Base-by-base conservation (phyloP, 2,329 filamentous ascomycete genomes). In the Botrytis galanthina region DNA sequence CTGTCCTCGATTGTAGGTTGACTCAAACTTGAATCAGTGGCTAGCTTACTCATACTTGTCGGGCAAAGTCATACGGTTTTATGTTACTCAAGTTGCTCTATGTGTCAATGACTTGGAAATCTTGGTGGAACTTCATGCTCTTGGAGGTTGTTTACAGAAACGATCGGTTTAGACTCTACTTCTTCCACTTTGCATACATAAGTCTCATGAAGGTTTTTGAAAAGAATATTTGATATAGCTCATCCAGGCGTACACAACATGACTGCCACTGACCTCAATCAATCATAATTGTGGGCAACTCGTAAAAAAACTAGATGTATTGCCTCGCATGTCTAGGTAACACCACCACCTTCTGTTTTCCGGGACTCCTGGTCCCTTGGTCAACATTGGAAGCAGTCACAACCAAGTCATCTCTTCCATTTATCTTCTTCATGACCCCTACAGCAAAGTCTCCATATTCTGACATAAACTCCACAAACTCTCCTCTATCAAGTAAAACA, bases 401-500 rank as follows among this genome's bases (percentile, higher is more conserved):
- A 35, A 12, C 18, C 18, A 1, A 59, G 16, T 59, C 20, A 59
- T 35, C 18, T 22, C 8, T 59, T 12, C 57, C 39, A 7, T 26
- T 44, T 14, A 39, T 29, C 39, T 7, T 71, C 60, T 69, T 68
- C 62, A 68, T 29, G 22, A 72, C 32, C 26, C 46, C 71, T 4
- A 72, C 71, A 9, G 48, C 35, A 59, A 72, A 59, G 4, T 72
- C 70, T 35, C 70, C 70, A 57, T 72, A 26, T 1, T 16, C 32
- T 10, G 71, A 46, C 62, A 68, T 46, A 4, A 78, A 54, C 1
- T 37, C 32, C 4, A 64, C 72, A 67, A 76, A 76, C 9, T 76
- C 76, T 18, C 29, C 72, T 16, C 69, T 68, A 48, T 75, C 67
- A 44, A 75, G 48, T 14, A 78, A 63, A 3, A 60, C 67, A 37